These are phyloP conservation scores for Meyerozyma smithsonii DNA, from an alignment of 1,139 yeast species.

Conservation along the genomic window DNA sequence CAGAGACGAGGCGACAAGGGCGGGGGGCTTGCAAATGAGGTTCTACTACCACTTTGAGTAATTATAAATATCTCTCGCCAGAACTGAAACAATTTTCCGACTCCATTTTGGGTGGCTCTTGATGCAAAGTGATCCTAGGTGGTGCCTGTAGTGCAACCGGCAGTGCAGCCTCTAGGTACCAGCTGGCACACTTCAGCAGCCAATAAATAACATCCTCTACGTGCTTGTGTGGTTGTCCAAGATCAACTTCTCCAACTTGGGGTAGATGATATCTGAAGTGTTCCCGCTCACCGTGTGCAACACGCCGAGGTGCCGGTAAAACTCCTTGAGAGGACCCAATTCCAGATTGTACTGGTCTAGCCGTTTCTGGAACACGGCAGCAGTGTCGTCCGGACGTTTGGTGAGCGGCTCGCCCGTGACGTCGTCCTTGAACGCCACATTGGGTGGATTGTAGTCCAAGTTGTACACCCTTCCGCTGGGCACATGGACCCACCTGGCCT, in stretches of 20 bases:
- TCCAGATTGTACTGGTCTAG: conserved; percentile 57
- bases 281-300: conserved; percentile 63
- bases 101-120: too few species aligned
- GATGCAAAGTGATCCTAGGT: too few species aligned
- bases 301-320: conserved; percentile 50
- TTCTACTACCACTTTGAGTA: too few species aligned
- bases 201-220: too few species aligned
- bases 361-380: conserved; percentile 62
- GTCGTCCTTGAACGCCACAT: conserved; percentile 74
- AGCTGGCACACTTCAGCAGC: too few species aligned
- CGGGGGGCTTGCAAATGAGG: too few species aligned
- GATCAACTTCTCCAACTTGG: conserved; percentile 51
- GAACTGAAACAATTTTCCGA: too few species aligned
- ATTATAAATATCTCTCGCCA: too few species aligned
- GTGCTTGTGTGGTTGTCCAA: conserved; percentile 15
- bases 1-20: neutral
- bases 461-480: conserved; percentile 87
- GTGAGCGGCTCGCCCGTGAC: conserved; percentile 80
- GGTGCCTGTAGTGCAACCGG: too few species aligned
- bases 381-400: conserved; percentile 78
- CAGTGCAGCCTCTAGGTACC: too few species aligned
- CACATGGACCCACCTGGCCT: conserved; percentile 78
- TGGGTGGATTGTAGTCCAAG: conserved; percentile 84
- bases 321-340: conserved; percentile 60
- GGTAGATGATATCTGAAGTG: conserved; percentile 80